phyloP scores from a whole-genome alignment of 2,329 filamentous ascomycete species.

The Fonsecaea erecta region DNA sequence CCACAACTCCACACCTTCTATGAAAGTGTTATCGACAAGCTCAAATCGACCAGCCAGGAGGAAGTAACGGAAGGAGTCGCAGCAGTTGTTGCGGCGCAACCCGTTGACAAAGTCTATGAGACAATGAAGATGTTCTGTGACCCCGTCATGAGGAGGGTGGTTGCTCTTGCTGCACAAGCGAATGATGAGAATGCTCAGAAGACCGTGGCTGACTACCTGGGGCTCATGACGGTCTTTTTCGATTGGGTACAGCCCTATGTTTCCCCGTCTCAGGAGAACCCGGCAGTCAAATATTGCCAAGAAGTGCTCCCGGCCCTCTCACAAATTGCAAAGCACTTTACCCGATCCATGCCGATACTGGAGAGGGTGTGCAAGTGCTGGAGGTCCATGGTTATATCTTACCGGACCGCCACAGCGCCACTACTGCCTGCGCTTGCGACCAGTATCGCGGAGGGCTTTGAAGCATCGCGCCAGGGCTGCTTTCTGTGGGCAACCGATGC shows the following conservation, averaged over 20 bases:
- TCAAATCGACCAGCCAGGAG: slow-evolving; percentile 86
- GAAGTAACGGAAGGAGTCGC: slow-evolving; percentile 96
- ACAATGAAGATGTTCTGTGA: slow-evolving; percentile 92
- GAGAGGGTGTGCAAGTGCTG: slow-evolving; percentile 94
- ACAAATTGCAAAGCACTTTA: slow-evolving; percentile 85
- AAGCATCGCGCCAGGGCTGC: slow-evolving; percentile 84
- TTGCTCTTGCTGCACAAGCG: slow-evolving; percentile 84
- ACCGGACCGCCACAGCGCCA: slow-evolving; percentile 84
- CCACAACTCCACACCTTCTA: slow-evolving; percentile 90
- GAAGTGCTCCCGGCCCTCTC: slow-evolving; percentile 89
- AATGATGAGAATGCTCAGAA: slow-evolving; percentile 82
- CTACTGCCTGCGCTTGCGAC: slow-evolving; percentile 84
- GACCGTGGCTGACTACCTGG: slow-evolving; percentile 86
- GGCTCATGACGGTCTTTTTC: slow-evolving; percentile 88
- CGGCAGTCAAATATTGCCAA: slow-evolving; percentile 93
- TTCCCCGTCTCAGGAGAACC: slow-evolving; percentile 73
- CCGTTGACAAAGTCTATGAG: slow-evolving; percentile 76
- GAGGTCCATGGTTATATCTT: slow-evolving; percentile 96
- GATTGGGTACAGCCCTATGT: slow-evolving; percentile 77
- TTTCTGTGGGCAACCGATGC: slow-evolving; percentile 99
- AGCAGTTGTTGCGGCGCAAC: slow-evolving; percentile 85
- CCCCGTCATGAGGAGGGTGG: slow-evolving; percentile 81
- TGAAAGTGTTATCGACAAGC: slow-evolving; percentile 81
- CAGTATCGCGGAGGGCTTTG: slow-evolving; percentile 84
- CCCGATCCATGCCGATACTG: slow-evolving; percentile 82